Conservation (phyloP, 805 yeast genomes). For the Sugiyamaella floridensis region DNA sequence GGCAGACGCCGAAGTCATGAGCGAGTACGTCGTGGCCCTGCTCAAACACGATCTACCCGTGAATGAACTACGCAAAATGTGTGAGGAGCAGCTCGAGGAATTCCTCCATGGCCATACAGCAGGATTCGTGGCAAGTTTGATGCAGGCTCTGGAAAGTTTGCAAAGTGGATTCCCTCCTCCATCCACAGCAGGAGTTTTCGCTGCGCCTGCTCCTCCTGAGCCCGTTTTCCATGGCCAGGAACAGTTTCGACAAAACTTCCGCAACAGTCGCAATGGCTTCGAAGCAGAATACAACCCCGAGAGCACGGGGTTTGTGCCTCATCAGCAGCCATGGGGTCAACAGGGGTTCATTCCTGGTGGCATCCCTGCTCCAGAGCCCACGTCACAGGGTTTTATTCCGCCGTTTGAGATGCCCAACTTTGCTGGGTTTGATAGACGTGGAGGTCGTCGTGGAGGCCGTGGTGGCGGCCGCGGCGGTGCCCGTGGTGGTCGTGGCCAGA, state of each 20-base stretch:
- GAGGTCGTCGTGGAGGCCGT: conserved; percentile 14
- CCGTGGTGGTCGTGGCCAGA: conserved; percentile 2
- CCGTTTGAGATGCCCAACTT: conserved; percentile 6
- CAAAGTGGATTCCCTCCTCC: background rate
- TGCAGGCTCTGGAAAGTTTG: conserved; percentile 25
- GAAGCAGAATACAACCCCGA: background rate
- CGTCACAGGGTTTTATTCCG: conserved; percentile 19
- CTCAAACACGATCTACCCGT: conserved; percentile 33
- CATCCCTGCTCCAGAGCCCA: too few relatives aligned
- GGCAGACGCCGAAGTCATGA: conserved; percentile 38
- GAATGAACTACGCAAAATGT: conserved; percentile 29
- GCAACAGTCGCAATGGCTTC: conserved; percentile 10
- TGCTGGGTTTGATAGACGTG: background rate
- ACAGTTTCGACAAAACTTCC: conserved; percentile 24
- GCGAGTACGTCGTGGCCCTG: conserved; percentile 41
- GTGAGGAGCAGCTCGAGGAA: conserved; percentile 35
- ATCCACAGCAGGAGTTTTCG: background rate
- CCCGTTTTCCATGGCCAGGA: conserved; percentile 20
- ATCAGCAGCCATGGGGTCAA: background rate
- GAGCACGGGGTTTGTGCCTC: background rate
- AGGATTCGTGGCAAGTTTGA: conserved; percentile 31
- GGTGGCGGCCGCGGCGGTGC: conserved; percentile 10
- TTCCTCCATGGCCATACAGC: conserved; percentile 32
- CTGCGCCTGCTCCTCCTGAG: background rate
- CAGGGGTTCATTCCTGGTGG: background rate